phyloP scores from a whole-genome alignment of 2,329 filamentous ascomycete genomes.

The Xylariaceae sp. region DNA sequence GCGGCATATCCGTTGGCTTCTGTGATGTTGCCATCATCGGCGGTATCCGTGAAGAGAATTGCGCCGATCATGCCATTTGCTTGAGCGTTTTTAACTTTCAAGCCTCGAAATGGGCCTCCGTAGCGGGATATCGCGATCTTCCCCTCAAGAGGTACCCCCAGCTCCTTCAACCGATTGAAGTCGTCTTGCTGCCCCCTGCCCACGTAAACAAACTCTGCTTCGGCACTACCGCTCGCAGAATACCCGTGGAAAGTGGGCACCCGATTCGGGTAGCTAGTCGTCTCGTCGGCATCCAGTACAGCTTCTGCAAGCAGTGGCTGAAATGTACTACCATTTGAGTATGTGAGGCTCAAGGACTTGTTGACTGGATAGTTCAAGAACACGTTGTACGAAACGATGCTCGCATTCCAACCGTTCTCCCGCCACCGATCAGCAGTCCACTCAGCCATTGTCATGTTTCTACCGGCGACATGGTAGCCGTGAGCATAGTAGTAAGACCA shows the following conservation, averaged over 20 bases:
- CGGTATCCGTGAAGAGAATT: slow-evolving; percentile 76
- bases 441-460: slow-evolving; percentile 39
- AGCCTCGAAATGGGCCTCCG: slow-evolving; percentile 75
- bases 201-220: slow-evolving; percentile 75
- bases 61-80: slow-evolving; percentile 76
- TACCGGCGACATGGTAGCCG: slow-evolving; percentile 41
- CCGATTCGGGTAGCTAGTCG: slow-evolving; percentile 69
- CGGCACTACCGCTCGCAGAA: slow-evolving; percentile 78
- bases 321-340: slow-evolving; percentile 54
- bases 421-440: slow-evolving; percentile 41
- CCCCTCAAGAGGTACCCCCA: slow-evolving; percentile 72
- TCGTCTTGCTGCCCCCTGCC: slow-evolving; percentile 79
- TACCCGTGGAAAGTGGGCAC: slow-evolving; percentile 86
- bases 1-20: slow-evolving; percentile 74
- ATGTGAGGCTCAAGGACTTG: slow-evolving; percentile 53
- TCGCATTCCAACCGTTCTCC: slow-evolving; percentile 40
- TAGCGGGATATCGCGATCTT: slow-evolving; percentile 83
- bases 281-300: slow-evolving; percentile 74
- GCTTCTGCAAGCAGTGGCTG: slow-evolving; percentile 76
- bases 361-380: slow-evolving; percentile 58
- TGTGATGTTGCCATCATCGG: slow-evolving; percentile 76
- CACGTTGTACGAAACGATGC: slow-evolving; percentile 39
- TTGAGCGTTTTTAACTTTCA: slow-evolving; percentile 84
- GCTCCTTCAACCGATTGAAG: slow-evolving; percentile 71
- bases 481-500: slow-evolving; percentile 45